phyloP scores from a whole-genome alignment of 345 rosid genomes.

The Turritis glabra region DNA sequence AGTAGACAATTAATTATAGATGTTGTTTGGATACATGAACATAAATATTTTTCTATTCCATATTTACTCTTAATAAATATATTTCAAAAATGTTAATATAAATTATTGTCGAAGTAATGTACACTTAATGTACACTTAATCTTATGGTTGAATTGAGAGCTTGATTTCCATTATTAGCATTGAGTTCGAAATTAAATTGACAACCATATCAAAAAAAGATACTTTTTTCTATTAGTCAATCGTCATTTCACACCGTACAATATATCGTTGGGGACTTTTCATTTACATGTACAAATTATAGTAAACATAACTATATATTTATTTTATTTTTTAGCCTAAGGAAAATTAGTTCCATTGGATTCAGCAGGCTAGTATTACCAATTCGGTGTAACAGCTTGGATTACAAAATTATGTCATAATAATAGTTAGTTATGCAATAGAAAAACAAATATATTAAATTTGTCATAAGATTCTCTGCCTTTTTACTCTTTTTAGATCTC shows the following conservation, averaged over 20 bases:
- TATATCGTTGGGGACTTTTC: not conserved
- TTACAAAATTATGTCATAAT: not conserved
- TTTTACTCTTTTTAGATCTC: slow-evolving; percentile 29
- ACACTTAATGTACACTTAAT: not conserved
- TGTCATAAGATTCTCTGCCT: slow-evolving; percentile 29
- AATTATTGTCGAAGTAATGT: too few relatives aligned
- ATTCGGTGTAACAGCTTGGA: not conserved
- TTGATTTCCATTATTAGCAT: not conserved
- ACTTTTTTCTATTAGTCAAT: not conserved
- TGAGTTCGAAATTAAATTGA: not conserved
- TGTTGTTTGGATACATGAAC: too few relatives aligned
- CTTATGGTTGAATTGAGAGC: not conserved
- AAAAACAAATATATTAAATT: not conserved
- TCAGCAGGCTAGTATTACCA: slow-evolving; percentile 6
- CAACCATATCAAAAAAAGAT: not conserved
- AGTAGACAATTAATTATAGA: too few relatives aligned
- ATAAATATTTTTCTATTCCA: too few relatives aligned
- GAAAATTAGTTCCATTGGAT: not conserved
- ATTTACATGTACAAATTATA: not conserved
- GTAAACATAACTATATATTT: not conserved
- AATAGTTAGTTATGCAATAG: not conserved
- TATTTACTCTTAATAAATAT: too few relatives aligned
- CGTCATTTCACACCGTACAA: not conserved
- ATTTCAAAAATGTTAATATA: too few relatives aligned
- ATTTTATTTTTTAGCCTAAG: not conserved